Conservation (phyloP, 257 asterid species). For the Ocimum tenuiflorum region DNA sequence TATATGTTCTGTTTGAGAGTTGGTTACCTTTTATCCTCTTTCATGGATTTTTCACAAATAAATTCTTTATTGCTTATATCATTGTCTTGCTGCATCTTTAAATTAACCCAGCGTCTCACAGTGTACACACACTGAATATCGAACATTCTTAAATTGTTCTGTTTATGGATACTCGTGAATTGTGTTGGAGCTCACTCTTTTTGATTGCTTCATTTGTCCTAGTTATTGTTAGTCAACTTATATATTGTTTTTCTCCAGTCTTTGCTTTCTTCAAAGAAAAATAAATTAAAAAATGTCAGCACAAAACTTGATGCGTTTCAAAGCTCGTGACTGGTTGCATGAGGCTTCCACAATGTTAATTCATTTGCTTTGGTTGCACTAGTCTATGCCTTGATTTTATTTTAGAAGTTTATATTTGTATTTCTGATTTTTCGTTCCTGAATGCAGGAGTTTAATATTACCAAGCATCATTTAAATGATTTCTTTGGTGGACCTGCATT, state of each 20-base stretch:
- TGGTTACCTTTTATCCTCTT: background rate
- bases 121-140: background rate
- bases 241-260: background rate
- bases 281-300: background rate
- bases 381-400: slow-evolving; percentile 2
- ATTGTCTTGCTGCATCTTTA: background rate
- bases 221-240: background rate
- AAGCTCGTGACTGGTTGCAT: background rate
- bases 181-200: background rate
- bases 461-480: slow-evolving; percentile 49
- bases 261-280: background rate
- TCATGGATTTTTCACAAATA: background rate
- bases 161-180: background rate
- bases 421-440: slow-evolving; percentile 23
- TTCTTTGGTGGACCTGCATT: slow-evolving; percentile 99
- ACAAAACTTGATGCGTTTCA: slow-evolving; percentile 12
- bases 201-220: background rate
- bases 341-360: slow-evolving; percentile 7
- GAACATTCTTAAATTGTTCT: background rate
- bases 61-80: background rate
- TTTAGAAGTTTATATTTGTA: slow-evolving; percentile 2
- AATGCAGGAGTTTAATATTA: slow-evolving; percentile 64
- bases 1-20: background rate
- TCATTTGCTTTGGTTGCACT: background rate
- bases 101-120: background rate